A percentile compares a stretch with the other conserved stretches of the same genome.
Evolutionary conservation across 306 rosid genomes (phyloP).

Genomic region (Glycine tomentella): DNA sequence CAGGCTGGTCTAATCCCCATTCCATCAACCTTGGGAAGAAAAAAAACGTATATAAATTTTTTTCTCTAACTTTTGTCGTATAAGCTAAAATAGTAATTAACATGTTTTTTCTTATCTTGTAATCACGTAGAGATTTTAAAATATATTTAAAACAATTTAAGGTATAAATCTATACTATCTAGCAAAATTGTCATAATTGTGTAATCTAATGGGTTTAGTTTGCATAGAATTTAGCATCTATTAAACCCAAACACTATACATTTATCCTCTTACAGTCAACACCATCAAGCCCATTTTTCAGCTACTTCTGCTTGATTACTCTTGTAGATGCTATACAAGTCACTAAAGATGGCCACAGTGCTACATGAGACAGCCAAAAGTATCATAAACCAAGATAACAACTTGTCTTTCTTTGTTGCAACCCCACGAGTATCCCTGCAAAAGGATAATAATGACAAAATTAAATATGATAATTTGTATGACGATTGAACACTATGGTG

Average conservation of each 20-base stretch:
- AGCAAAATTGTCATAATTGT: not conserved
- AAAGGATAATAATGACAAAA: not conserved
- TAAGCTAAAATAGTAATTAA: too few species aligned
- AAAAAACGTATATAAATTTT: too few species aligned
- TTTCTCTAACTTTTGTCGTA: too few species aligned
- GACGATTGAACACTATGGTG: not conserved
- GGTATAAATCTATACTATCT: not conserved
- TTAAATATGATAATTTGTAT: not conserved
- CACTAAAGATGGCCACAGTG: constrained; percentile 3
- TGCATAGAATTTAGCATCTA: not conserved
- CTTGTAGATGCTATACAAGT: not conserved
- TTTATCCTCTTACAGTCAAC: not conserved
- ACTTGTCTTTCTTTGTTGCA: constrained; percentile 4
- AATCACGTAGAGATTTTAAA: too few species aligned
- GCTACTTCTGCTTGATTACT: not conserved
- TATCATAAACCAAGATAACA: constrained; percentile 4
- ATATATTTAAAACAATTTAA: not conserved
- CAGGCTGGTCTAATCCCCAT: too few species aligned
- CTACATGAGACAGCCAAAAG: constrained; percentile 8
- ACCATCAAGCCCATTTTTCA: not conserved
- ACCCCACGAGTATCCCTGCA: constrained; percentile 21
- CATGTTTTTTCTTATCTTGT: too few species aligned
- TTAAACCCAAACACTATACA: not conserved
- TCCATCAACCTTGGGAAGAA: too few species aligned
- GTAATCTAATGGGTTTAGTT: not conserved